Percentiles rank a stretch among this genome's conserved stretches.
These are phyloP conservation scores for Albophoma yamanashiensis DNA, from an alignment of 2,329 filamentous ascomycete species.

Conservation along the genomic window DNA sequence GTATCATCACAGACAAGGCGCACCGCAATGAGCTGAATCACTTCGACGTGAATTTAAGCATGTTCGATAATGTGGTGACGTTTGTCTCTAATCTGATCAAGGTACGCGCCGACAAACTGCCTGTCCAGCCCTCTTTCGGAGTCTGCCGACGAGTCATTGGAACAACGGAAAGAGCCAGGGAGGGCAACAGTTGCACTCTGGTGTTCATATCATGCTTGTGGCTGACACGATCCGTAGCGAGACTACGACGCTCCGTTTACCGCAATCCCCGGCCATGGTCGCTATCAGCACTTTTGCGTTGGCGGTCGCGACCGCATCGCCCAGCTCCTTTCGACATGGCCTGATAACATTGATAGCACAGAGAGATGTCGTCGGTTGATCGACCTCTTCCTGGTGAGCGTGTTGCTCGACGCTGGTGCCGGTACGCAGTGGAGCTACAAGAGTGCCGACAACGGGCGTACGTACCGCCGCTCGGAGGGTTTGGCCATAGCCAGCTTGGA, in stretches of 20 bases:
- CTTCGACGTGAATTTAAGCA: slow-evolving; percentile 79
- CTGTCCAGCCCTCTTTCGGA: background rate
- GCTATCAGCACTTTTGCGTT: slow-evolving; percentile 78
- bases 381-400: slow-evolving; percentile 70
- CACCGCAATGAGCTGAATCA: slow-evolving; percentile 68
- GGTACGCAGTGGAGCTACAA: slow-evolving; percentile 89
- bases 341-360: slow-evolving; percentile 54
- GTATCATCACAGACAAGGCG: slow-evolving; percentile 65
- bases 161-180: too few species aligned
- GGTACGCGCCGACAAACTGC: slow-evolving; percentile 36
- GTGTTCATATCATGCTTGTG: background rate
- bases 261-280: slow-evolving; percentile 72
- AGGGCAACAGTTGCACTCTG: background rate
- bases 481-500: slow-evolving; percentile 68
- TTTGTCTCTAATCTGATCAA: slow-evolving; percentile 94
- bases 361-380: slow-evolving; percentile 67
- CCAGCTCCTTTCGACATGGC: slow-evolving; percentile 60
- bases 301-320: slow-evolving; percentile 65
- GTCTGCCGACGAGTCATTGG: background rate
- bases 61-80: slow-evolving; percentile 71
- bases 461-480: slow-evolving; percentile 80
- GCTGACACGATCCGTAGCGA: slow-evolving; percentile 22
- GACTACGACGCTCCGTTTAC: slow-evolving; percentile 46
- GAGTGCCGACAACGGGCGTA: slow-evolving; percentile 74
- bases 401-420: slow-evolving; percentile 78